Percentiles rank a stretch among this genome's conserved stretches.
These are phyloP conservation scores for Graphilbum sp. DNA, from an alignment of 2,329 filamentous ascomycete species.

Conservation along the genomic window DNA sequence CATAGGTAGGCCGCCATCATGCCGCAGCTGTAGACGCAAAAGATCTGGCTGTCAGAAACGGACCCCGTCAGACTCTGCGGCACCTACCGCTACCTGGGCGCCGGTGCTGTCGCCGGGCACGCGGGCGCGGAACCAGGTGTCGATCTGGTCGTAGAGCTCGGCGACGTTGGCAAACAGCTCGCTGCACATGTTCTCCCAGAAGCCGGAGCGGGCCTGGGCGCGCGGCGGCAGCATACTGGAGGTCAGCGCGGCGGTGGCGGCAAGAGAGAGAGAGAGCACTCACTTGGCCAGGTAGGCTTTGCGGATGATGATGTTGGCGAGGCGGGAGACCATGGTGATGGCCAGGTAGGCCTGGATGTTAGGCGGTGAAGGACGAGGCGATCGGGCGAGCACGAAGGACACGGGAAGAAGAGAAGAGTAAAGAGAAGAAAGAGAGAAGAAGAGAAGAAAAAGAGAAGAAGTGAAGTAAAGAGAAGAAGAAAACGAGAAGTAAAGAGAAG, in stretches of 20 bases:
- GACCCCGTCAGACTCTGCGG: neutral
- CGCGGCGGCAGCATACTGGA: slow-evolving; percentile 22
- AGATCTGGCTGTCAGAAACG: slow-evolving; percentile 16
- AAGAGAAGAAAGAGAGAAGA: too few relatives aligned
- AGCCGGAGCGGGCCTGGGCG: slow-evolving; percentile 13
- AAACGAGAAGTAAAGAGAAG: too few relatives aligned
- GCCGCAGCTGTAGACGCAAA: slow-evolving; percentile 35
- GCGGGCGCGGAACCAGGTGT: slow-evolving; percentile 28
- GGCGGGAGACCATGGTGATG: slow-evolving; percentile 35
- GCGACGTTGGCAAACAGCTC: slow-evolving; percentile 31
- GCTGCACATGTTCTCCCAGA: slow-evolving; percentile 23
- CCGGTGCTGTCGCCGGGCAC: slow-evolving; percentile 29
- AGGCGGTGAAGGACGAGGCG: neutral
- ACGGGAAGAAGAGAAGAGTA: too few relatives aligned
- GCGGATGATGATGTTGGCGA: slow-evolving; percentile 39
- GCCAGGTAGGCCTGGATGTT: slow-evolving; percentile 31
- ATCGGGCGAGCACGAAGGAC: too few relatives aligned
- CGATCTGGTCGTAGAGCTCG: slow-evolving; percentile 29
- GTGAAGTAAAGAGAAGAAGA: too few relatives aligned
- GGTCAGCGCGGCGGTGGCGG: neutral
- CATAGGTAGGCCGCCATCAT: slow-evolving; percentile 32
- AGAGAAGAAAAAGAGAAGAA: too few relatives aligned
- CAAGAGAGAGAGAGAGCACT: slow-evolving; percentile 14
- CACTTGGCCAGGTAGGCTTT: slow-evolving; percentile 44
- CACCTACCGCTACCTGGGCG: slow-evolving; percentile 29